These are phyloP conservation scores for Vigna hirtella DNA, from an alignment of 306 rosid genomes.

Conservation along the genomic window DNA sequence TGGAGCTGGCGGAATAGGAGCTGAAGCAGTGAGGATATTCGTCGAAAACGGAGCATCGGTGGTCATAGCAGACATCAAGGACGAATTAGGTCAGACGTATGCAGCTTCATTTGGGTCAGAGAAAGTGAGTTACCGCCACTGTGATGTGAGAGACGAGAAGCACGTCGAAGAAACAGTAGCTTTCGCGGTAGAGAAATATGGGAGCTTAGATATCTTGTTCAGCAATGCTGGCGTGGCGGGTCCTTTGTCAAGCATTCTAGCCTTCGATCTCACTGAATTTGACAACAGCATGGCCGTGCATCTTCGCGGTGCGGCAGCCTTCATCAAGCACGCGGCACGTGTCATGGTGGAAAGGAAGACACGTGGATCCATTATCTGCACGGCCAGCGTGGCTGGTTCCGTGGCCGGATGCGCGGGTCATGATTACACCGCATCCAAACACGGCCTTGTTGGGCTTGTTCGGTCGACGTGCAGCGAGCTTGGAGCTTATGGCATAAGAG, in stretches of 20 bases:
- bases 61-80: constrained; percentile 70
- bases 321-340: constrained; percentile 69
- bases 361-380: constrained; percentile 79
- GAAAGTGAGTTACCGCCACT: constrained; percentile 59
- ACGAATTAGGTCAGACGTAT: constrained; percentile 60
- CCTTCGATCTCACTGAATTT: constrained; percentile 58
- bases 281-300: constrained; percentile 65
- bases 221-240: constrained; percentile 79
- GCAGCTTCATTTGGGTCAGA: constrained; percentile 56
- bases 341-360: constrained; percentile 63
- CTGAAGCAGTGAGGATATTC: constrained; percentile 60
- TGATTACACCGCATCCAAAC: constrained; percentile 65
- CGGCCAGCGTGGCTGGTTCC: constrained; percentile 64
- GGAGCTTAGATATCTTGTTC: constrained; percentile 65
- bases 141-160: constrained; percentile 79
- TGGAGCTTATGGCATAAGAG: constrained; percentile 76
- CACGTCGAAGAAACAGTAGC: constrained; percentile 64
- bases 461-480: constrained; percentile 66
- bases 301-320: constrained; percentile 60
- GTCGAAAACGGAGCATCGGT: constrained; percentile 63
- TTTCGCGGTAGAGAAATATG: constrained; percentile 59
- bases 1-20: constrained; percentile 80
- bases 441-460: constrained; percentile 67
- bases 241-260: constrained; percentile 54
- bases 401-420: constrained; percentile 56